Percentiles rank a stretch among this genome's conserved stretches.
phyloP scores from a whole-genome alignment of 2,329 filamentous ascomycete species.

The Fusarium marasasianum region DNA sequence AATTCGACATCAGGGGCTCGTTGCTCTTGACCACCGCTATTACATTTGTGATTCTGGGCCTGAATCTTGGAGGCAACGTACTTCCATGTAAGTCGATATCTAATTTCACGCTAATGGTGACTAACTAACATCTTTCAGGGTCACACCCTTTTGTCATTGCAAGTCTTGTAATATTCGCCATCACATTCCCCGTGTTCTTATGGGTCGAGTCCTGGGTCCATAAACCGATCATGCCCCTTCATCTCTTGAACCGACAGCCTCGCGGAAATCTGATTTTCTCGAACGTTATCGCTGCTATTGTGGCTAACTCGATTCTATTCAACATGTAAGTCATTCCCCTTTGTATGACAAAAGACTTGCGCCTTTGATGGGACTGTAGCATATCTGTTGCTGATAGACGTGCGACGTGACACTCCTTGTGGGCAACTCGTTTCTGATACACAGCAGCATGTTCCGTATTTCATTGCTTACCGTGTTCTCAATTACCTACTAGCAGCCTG shows the following conservation, averaged over 20 bases:
- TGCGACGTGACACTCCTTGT: neutral
- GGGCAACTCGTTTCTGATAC: neutral
- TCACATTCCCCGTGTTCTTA: slow-evolving; percentile 62
- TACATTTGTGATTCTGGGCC: slow-evolving; percentile 66
- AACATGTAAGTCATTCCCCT: slow-evolving; percentile 58
- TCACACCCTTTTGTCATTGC: slow-evolving; percentile 66
- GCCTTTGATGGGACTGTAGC: neutral
- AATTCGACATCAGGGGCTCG: slow-evolving; percentile 67
- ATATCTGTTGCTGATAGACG: neutral
- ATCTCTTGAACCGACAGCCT: slow-evolving; percentile 60
- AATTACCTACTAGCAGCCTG: neutral
- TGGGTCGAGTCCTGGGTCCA: slow-evolving; percentile 60
- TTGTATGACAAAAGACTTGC: neutral
- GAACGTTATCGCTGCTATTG: slow-evolving; percentile 61
- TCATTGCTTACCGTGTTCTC: neutral
- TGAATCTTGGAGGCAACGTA: slow-evolving; percentile 72
- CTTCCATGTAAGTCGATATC: slow-evolving; percentile 59
- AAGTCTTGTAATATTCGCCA: slow-evolving; percentile 58
- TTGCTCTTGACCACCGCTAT: slow-evolving; percentile 61
- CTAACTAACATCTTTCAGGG: slow-evolving; percentile 52
- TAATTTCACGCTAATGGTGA: neutral
- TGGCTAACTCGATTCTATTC: slow-evolving; percentile 67
- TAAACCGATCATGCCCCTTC: slow-evolving; percentile 69
- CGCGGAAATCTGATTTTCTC: slow-evolving; percentile 66
- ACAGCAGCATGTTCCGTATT: neutral